Percentiles rank a stretch among this genome's conserved stretches.
Conservation (phyloP, 495 filamentous ascomycete genomes). For the Rostrohypoxylon terebratum region DNA sequence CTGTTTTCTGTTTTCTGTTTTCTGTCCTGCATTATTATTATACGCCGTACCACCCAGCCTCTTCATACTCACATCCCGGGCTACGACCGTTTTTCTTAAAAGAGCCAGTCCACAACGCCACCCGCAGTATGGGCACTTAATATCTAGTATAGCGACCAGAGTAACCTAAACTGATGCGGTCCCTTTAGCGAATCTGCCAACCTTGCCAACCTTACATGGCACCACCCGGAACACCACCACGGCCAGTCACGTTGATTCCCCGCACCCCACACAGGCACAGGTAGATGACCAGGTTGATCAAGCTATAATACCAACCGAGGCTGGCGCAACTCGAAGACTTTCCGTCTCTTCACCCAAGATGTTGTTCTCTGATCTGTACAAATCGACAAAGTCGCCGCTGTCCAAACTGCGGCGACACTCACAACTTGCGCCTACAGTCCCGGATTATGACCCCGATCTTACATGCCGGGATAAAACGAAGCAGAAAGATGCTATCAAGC, state of each 20-base stretch:
- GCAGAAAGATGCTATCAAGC: slow-evolving; percentile 66
- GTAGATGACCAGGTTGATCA: slow-evolving; percentile 30
- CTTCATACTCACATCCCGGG: slow-evolving; percentile 1
- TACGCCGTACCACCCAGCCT: neutral
- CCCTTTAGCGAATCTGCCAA: slow-evolving; percentile 40
- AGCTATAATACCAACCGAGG: slow-evolving; percentile 41
- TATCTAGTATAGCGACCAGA: slow-evolving; percentile 5
- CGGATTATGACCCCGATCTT: slow-evolving; percentile 65
- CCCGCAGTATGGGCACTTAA: slow-evolving; percentile 26
- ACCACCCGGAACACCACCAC: slow-evolving; percentile 45
- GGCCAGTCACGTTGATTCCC: slow-evolving; percentile 44
- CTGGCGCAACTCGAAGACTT: slow-evolving; percentile 31
- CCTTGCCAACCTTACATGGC: slow-evolving; percentile 44
- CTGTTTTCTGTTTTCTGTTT: neutral
- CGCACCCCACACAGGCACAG: slow-evolving; percentile 47
- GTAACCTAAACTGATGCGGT: slow-evolving; percentile 32
- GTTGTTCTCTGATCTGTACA: slow-evolving; percentile 53
- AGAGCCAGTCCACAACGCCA: slow-evolving; percentile 22
- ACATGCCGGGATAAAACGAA: slow-evolving; percentile 65
- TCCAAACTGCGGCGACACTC: slow-evolving; percentile 55
- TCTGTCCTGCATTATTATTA: neutral
- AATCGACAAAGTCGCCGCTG: slow-evolving; percentile 51
- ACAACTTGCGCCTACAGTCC: slow-evolving; percentile 42
- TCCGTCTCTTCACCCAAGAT: slow-evolving; percentile 48
- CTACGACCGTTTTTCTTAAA: slow-evolving; percentile 15